Evolutionary conservation across 2,329 filamentous ascomycete species (phyloP).

Genomic region (Gliomastix tumulicola): DNA sequence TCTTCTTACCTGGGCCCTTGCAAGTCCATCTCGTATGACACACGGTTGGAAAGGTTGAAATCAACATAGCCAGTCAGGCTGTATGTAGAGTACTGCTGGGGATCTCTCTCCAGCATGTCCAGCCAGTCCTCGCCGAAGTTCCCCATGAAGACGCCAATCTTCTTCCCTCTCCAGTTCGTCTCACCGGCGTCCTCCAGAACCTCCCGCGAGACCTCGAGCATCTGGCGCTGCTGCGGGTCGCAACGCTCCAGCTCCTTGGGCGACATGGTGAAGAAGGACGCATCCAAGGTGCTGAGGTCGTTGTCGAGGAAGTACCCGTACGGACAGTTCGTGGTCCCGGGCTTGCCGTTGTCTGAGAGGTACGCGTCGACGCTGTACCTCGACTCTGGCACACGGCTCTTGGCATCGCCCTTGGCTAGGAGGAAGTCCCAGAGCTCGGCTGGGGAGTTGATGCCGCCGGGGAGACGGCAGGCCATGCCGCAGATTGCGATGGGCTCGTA

Average conservation of each 20-base stretch:
- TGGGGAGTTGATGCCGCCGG: conserved; percentile 22
- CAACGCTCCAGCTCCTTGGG: conserved; percentile 29
- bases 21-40: conserved; percentile 1
- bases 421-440: conserved; percentile 26
- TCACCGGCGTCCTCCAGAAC: conserved; percentile 21
- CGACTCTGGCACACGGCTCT: conserved; percentile 13
- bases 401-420: conserved; percentile 20
- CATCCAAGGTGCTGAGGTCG: conserved; percentile 23
- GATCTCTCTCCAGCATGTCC: conserved; percentile 15
- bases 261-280: conserved; percentile 25
- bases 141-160: conserved; percentile 24
- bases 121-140: conserved; percentile 22
- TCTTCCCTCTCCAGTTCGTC: conserved; percentile 13
- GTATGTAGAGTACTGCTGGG: conserved; percentile 8
- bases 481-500: conserved; percentile 28
- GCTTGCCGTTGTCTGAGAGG: conserved; percentile 19
- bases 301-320: conserved; percentile 26
- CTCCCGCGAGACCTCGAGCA: conserved; percentile 30
- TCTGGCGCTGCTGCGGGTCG: conserved; percentile 33
- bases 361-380: conserved; percentile 14
- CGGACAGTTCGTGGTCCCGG: conserved; percentile 9
- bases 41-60: background rate
- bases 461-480: conserved; percentile 29
- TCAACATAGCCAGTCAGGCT: conserved; percentile 7
- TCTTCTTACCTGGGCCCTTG: conserved; percentile 10